phyloP scores from a whole-genome alignment of 805 yeast species.

The Alloascoidea africana region DNA sequence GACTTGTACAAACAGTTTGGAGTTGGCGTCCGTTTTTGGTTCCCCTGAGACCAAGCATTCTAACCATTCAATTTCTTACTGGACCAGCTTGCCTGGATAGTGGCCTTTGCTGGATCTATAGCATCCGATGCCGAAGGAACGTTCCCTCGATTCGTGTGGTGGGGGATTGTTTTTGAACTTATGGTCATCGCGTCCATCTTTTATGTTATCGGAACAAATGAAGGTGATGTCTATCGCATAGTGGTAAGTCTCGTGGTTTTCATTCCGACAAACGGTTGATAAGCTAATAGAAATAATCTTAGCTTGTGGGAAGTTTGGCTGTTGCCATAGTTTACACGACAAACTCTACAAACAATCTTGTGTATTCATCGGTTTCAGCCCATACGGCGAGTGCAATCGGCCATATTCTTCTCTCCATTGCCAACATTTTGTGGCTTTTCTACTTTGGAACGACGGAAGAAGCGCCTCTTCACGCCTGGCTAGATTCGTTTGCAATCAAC shows the following conservation, averaged over 20 bases:
- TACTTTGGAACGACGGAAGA: slow-evolving; percentile 86
- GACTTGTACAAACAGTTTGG: no score
- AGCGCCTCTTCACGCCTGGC: slow-evolving; percentile 71
- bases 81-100: slow-evolving; percentile 56
- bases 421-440: slow-evolving; percentile 73
- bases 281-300: slow-evolving; percentile 7
- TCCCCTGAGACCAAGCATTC: no score
- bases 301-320: slow-evolving; percentile 40
- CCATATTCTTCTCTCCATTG: slow-evolving; percentile 64
- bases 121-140: slow-evolving; percentile 27
- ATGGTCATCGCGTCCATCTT: slow-evolving; percentile 35
- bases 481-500: slow-evolving; percentile 64
- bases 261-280: not conserved
- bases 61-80: slow-evolving; percentile 7
- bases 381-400: slow-evolving; percentile 89
- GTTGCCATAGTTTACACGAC: slow-evolving; percentile 76
- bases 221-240: slow-evolving; percentile 51
- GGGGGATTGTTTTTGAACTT: slow-evolving; percentile 82
- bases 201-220: slow-evolving; percentile 41
- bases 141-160: slow-evolving; percentile 87
- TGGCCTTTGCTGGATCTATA: slow-evolving; percentile 79
- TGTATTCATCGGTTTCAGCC: slow-evolving; percentile 51
- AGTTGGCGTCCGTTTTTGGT: no score
- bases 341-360: slow-evolving; percentile 66
- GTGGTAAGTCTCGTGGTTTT: slow-evolving; percentile 17